Evolutionary conservation across 768 basidiomycete genomes (phyloP).

Genomic region (Leccinum aurantiacum): DNA sequence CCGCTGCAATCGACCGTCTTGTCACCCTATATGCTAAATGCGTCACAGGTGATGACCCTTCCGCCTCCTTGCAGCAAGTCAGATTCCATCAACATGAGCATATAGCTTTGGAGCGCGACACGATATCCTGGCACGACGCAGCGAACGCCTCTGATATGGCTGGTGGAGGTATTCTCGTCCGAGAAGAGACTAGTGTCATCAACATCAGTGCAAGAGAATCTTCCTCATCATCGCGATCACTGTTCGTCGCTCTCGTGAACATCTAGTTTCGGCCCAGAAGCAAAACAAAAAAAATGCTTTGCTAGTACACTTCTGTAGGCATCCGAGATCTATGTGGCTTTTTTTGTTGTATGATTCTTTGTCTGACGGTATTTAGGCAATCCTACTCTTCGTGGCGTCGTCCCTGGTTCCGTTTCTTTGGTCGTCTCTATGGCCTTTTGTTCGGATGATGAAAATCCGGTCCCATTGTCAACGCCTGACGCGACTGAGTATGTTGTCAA

Average conservation of each 20-base stretch:
- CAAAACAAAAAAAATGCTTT: no score
- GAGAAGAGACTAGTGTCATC: slow-evolving; percentile 38
- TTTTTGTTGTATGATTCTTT: no score
- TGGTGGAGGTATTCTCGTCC: slow-evolving; percentile 45
- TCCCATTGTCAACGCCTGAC: no score
- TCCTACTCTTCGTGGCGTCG: no score
- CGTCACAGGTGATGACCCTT: slow-evolving; percentile 70
- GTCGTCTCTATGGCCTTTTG: no score
- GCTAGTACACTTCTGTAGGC: no score
- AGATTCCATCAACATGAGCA: slow-evolving; percentile 96
- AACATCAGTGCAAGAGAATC: slow-evolving; percentile 55
- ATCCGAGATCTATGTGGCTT: no score
- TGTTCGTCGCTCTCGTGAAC: slow-evolving; percentile 50
- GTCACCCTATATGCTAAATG: slow-evolving; percentile 81
- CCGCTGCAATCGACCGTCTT: slow-evolving; percentile 55
- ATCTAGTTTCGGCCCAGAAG: slow-evolving; percentile 55
- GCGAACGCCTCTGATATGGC: slow-evolving; percentile 34
- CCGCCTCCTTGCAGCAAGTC: slow-evolving; percentile 72
- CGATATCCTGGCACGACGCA: slow-evolving; percentile 86
- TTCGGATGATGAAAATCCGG: no score
- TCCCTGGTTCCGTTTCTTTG: no score
- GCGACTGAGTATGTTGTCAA: no score
- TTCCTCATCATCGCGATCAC: slow-evolving; percentile 51
- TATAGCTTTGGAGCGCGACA: slow-evolving; percentile 96
- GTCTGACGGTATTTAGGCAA: no score